Conservation (phyloP, 163 green algal species). For the Coccomyxa subellipsoidea region DNA sequence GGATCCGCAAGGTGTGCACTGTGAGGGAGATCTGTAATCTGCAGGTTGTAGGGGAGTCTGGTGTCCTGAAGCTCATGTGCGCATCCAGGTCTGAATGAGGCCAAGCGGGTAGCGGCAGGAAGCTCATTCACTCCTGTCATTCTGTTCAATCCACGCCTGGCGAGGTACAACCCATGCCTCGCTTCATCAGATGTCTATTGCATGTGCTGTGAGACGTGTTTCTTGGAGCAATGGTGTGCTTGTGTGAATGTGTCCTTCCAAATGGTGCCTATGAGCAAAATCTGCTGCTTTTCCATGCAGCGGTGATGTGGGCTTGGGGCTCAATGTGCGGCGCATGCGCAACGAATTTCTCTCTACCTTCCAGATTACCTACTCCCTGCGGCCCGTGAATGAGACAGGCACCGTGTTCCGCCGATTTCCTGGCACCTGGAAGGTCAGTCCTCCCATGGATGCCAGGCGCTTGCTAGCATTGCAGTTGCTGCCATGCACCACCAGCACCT, state of each 20-base stretch:
- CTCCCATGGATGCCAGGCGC: background rate
- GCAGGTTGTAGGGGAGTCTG: too few species aligned
- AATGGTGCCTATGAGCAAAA: too few species aligned
- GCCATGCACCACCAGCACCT: too few species aligned
- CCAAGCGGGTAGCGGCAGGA: background rate
- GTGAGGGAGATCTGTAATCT: too few species aligned
- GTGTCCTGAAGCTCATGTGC: constrained; percentile 18
- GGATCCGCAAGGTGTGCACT: constrained; percentile 65
- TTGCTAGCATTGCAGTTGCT: too few species aligned
- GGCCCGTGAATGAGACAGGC: constrained; percentile 58
- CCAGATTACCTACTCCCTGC: constrained; percentile 77
- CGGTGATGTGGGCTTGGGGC: constrained; percentile 84
- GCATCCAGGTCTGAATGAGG: background rate
- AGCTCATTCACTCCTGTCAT: constrained; percentile 25
- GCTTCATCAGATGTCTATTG: background rate
- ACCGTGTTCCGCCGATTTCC: background rate
- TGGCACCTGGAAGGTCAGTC: background rate
- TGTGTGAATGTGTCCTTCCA: too few species aligned
- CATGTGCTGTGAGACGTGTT: too few species aligned
- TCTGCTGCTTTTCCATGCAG: too few species aligned
- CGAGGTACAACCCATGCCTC: constrained; percentile 23
- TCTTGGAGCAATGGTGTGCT: too few species aligned
- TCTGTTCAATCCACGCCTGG: constrained; percentile 69
- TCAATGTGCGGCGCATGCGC: constrained; percentile 79
- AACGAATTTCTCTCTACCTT: constrained; percentile 74